phyloP scores from a whole-genome alignment of 116 monocot genomes.

The Cymodocea nodosa region DNA sequence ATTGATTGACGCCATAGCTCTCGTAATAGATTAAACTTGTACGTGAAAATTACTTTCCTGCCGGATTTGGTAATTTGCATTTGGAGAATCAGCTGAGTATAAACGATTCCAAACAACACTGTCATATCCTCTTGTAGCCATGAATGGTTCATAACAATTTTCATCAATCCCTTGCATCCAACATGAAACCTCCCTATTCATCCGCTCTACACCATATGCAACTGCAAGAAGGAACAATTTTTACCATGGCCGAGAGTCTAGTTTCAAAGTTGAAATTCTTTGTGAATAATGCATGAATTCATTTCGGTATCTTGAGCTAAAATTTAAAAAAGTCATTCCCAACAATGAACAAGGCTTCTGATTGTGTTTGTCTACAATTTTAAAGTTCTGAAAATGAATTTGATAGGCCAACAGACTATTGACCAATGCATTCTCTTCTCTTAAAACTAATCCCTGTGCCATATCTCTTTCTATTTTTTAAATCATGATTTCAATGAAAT shows the following conservation, averaged over 20 bases:
- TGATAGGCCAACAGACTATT: too few species aligned
- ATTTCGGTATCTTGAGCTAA: too few species aligned
- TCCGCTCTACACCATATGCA: constrained; percentile 65
- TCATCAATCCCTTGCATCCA: constrained; percentile 62
- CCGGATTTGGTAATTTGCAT: constrained; percentile 19
- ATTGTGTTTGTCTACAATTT: too few species aligned
- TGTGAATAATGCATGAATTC: too few species aligned
- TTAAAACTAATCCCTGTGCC: too few species aligned
- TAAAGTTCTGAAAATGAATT: too few species aligned
- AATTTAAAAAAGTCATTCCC: too few species aligned
- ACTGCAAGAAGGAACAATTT: constrained; percentile 31
- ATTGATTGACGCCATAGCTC: background rate
- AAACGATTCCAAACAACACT: constrained; percentile 92
- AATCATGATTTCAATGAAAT: too few species aligned
- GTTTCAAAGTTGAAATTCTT: background rate
- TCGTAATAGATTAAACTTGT: background rate
- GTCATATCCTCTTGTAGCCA: constrained; percentile 79
- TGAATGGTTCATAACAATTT: constrained; percentile 36
- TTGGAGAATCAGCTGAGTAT: constrained; percentile 50
- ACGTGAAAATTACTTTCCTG: constrained; percentile 29
- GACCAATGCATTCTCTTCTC: too few species aligned
- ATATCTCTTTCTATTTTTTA: too few species aligned
- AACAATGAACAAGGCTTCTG: too few species aligned
- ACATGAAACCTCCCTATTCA: constrained; percentile 70
- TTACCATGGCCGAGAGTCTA: background rate